Evolutionary conservation across 306 rosid species (phyloP).

Genomic region (Quercus rubra): DNA sequence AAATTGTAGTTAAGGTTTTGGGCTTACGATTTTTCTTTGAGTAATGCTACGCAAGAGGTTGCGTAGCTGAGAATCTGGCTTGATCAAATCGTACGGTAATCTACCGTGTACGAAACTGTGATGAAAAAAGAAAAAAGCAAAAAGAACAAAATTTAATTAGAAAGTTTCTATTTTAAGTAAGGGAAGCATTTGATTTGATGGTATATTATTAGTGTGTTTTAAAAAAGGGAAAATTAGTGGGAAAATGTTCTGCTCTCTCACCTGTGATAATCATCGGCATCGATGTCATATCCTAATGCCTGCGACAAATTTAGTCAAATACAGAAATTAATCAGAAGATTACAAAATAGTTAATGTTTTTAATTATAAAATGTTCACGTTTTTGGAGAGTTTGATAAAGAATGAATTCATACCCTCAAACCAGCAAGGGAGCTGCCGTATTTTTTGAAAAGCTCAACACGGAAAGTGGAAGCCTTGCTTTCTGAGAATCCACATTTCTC

Average conservation of each 20-base stretch:
- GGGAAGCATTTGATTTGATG: neutral
- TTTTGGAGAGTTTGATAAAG: neutral
- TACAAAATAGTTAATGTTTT: too few species aligned
- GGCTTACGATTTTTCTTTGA: slow-evolving; percentile 65
- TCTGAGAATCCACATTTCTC: slow-evolving; percentile 69
- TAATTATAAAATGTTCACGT: neutral
- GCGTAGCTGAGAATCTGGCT: slow-evolving; percentile 59
- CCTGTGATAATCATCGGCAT: slow-evolving; percentile 82
- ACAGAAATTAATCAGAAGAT: neutral
- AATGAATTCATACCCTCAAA: slow-evolving; percentile 41
- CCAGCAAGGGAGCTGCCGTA: slow-evolving; percentile 96
- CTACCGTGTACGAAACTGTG: slow-evolving; percentile 87
- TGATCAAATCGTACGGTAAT: slow-evolving; percentile 70
- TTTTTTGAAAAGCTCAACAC: slow-evolving; percentile 73
- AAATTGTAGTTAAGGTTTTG: too few species aligned
- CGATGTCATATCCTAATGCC: slow-evolving; percentile 71
- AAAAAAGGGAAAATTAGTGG: neutral
- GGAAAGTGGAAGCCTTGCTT: slow-evolving; percentile 51
- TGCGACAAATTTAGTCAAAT: slow-evolving; percentile 10
- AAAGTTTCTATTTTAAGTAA: neutral
- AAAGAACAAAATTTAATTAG: neutral
- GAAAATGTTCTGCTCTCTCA: neutral
- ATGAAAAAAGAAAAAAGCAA: neutral
- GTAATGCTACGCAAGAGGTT: slow-evolving; percentile 51
- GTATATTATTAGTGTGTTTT: neutral